Evolutionary conservation across 164 flowering plant species (phyloP), one percentile per base, ranked within the genome.

Genomic region (Chimonanthus praecox): DNA sequence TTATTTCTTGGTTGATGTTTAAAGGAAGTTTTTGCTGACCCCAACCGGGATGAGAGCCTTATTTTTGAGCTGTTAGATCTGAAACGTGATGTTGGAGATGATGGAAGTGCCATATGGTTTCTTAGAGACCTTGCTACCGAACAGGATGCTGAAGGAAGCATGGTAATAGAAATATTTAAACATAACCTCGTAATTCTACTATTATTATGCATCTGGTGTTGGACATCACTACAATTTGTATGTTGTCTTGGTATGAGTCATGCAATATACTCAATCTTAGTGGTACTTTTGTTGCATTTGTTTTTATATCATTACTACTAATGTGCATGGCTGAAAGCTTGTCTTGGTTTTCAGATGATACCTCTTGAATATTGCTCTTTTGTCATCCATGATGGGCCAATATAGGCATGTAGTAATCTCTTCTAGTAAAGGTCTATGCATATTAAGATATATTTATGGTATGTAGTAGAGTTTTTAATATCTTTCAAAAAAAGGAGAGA

Each of bases 21-120:
- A 66, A 45, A 93, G 97, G 98, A 94, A 82, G 98, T 78, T 20
- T 92, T 83, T 83, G 95, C 76, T 50, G 98, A 94, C 78, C 92
- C 97, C 71, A 69, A 76, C 1, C 85, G 95, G 11, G 98, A 94
- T 75, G 98, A 92, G 73, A 91, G 93, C 78, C 78, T 94, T 79
- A 83, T 92, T 47, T 71, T 92, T 72, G 97, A 94, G 84, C 83
- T 94, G 3, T 73, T 94, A 60, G 97, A 94, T 54, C 76, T 86
- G 70, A 94, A 94, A 80, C 77, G 71, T 33, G 95, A 92, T 47
- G 91, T 94, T 68, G 81, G 71, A 11, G 98, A 94, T 73, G 62
- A 80, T 64, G 86, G 81, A 47, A 91, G 97, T 83, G 97, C 97
- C 64, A 49, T 79, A 1, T 91, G 94, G 94, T 92, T 94, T 78